Evolutionary conservation across 2,329 filamentous ascomycete species (phyloP).

Genomic region (Phoma herbarum): DNA sequence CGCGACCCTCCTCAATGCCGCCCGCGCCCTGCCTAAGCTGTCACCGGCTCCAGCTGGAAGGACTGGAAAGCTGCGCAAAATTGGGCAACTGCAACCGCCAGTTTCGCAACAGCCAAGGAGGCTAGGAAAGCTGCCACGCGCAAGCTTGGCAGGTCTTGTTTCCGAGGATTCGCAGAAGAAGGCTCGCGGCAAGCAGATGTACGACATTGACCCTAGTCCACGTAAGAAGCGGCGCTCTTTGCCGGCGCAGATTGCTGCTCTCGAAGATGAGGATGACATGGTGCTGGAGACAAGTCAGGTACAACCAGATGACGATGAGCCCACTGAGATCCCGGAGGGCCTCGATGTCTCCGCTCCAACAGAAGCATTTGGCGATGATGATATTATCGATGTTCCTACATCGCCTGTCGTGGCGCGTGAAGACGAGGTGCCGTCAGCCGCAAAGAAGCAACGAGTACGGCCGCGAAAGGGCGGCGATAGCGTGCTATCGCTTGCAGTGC

Average conservation of each 20-base stretch:
- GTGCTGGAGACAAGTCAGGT: conserved; percentile 12
- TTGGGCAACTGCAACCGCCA: background rate
- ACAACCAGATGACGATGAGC: background rate
- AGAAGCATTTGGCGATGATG: background rate
- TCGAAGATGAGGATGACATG: background rate
- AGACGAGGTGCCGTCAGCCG: background rate
- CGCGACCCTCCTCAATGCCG: conserved; percentile 44
- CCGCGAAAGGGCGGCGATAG: background rate
- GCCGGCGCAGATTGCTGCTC: background rate
- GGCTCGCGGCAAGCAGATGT: conserved; percentile 4
- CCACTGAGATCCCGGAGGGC: background rate
- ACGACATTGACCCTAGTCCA: conserved; percentile 7
- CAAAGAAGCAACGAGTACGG: background rate
- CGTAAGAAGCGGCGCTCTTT: conserved; percentile 9
- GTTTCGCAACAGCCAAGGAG: background rate
- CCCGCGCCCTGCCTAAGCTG: conserved; percentile 28
- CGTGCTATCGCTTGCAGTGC: background rate
- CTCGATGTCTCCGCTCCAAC: background rate
- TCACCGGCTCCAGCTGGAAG: background rate
- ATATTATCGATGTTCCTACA: background rate
- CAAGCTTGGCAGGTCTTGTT: background rate
- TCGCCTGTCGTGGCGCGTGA: background rate
- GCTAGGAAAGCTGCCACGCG: conserved; percentile 2
- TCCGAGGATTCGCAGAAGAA: background rate
- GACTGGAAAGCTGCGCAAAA: background rate